Evolutionary conservation across 495 filamentous ascomycete genomes (phyloP).

Genomic region (Aspergillus conjunctus): DNA sequence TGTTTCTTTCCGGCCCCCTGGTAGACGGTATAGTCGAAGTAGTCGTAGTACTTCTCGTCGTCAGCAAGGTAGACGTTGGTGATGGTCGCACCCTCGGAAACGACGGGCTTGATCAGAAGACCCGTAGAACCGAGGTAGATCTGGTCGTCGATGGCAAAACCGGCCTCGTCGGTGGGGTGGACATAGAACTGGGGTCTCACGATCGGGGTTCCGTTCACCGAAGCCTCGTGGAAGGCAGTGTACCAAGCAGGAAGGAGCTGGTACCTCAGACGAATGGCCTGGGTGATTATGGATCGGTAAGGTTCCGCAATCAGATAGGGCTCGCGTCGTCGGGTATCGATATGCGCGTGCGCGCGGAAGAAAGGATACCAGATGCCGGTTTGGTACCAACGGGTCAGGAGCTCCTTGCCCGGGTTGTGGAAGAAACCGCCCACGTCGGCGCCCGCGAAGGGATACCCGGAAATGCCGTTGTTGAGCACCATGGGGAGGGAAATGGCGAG

Average conservation of each 20-base stretch:
- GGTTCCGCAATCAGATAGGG: constrained; percentile 87
- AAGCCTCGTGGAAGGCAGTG: constrained; percentile 90
- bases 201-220: constrained; percentile 80
- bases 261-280: constrained; percentile 86
- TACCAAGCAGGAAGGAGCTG: constrained; percentile 93
- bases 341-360: constrained; percentile 97
- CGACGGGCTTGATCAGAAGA: constrained; percentile 84
- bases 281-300: constrained; percentile 80
- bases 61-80: constrained; percentile 85
- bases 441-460: constrained; percentile 91
- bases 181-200: constrained; percentile 89
- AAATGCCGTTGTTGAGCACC: constrained; percentile 87
- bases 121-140: constrained; percentile 87
- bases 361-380: constrained; percentile 97
- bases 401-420: constrained; percentile 88
- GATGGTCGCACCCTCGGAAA: constrained; percentile 68
- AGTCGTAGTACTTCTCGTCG: constrained; percentile 87
- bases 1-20: constrained; percentile 66
- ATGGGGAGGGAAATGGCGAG: constrained; percentile 84
- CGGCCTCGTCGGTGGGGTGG: constrained; percentile 82
- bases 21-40: constrained; percentile 80
- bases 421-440: constrained; percentile 99
- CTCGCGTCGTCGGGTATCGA: constrained; percentile 90
- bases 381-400: constrained; percentile 94
- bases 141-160: constrained; percentile 88